A percentile compares a stretch with the other conserved stretches of the same genome.
phyloP scores from a whole-genome alignment of 495 filamentous ascomycete species.

The Aspergillus panamensis region DNA sequence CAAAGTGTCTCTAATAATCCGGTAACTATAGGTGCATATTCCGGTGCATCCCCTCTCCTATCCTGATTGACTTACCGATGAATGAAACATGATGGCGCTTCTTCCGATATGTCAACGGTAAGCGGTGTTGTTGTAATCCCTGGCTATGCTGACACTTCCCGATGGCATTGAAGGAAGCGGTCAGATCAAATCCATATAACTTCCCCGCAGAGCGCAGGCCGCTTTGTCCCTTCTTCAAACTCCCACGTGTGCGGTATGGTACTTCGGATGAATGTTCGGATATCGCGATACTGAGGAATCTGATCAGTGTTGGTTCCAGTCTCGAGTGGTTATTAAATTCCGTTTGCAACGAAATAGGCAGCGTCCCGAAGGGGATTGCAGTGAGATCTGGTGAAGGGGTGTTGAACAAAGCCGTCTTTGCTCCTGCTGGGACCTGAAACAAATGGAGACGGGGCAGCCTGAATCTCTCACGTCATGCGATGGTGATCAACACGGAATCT shows the following conservation, averaged over 20 bases:
- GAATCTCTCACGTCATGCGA: constrained; percentile 20
- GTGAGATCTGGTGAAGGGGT: neutral
- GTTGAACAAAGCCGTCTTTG: neutral
- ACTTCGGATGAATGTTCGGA: neutral
- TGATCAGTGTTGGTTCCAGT: neutral
- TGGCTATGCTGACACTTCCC: neutral
- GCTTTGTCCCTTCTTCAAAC: neutral
- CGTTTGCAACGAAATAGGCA: neutral
- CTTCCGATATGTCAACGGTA: constrained; percentile 1
- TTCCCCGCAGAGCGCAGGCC: neutral
- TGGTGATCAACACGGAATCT: constrained; percentile 16
- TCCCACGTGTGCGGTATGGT: neutral
- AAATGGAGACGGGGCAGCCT: neutral
- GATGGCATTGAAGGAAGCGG: neutral
- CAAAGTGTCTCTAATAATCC: neutral
- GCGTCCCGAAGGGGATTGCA: neutral
- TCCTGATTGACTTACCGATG: constrained; percentile 30
- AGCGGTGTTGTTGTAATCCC: neutral
- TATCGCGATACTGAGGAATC: neutral
- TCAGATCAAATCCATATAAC: neutral
- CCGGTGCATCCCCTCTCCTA: neutral
- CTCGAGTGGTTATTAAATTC: neutral
- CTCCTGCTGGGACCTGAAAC: neutral
- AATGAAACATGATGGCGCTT: constrained; percentile 38
- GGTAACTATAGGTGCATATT: neutral